Evolutionary conservation across 2,329 filamentous ascomycete genomes (phyloP).

Genomic region (Paecilomyces variotii): DNA sequence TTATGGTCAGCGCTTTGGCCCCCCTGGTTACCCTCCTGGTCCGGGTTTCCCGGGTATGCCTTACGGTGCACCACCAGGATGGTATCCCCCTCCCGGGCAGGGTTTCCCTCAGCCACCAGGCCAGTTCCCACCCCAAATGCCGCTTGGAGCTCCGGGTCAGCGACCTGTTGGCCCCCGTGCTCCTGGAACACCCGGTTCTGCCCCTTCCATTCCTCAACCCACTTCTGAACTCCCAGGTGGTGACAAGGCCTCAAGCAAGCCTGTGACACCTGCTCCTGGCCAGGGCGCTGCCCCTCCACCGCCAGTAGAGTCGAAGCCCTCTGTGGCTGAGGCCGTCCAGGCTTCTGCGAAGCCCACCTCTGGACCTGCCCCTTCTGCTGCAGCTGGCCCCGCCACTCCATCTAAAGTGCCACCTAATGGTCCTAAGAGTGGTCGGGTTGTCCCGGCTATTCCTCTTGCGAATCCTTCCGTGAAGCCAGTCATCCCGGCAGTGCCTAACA

Average conservation of each 20-base stretch:
- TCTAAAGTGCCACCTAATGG: conserved; percentile 18
- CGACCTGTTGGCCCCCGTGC: conserved; percentile 18
- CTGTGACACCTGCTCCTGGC: conserved; percentile 25
- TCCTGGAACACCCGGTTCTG: conserved; percentile 19
- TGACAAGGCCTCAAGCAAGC: conserved; percentile 29
- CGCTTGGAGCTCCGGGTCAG: conserved; percentile 48
- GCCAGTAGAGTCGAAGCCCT: conserved; percentile 32
- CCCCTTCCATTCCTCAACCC: conserved; percentile 22
- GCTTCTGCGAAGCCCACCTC: conserved; percentile 11
- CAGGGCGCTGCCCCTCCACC: conserved; percentile 23
- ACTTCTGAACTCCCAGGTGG: conserved; percentile 38
- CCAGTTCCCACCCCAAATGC: conserved; percentile 53
- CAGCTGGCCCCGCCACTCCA: conserved; percentile 12
- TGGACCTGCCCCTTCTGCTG: conserved; percentile 14
- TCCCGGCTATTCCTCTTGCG: conserved; percentile 40
- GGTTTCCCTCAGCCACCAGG: conserved; percentile 62
- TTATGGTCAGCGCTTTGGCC: conserved; percentile 40
- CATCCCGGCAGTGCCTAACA: conserved; percentile 19
- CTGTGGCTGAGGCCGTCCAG: conserved; percentile 29
- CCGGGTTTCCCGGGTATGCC: conserved; percentile 67
- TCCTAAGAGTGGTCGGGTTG: conserved; percentile 35
- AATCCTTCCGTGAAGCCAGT: conserved; percentile 26
- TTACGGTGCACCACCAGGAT: conserved; percentile 67
- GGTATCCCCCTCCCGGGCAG: conserved; percentile 69
- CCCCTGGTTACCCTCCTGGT: conserved; percentile 46